phyloP scores from a whole-genome alignment of 2,329 filamentous ascomycete genomes.

The Alternaria arbusti region DNA sequence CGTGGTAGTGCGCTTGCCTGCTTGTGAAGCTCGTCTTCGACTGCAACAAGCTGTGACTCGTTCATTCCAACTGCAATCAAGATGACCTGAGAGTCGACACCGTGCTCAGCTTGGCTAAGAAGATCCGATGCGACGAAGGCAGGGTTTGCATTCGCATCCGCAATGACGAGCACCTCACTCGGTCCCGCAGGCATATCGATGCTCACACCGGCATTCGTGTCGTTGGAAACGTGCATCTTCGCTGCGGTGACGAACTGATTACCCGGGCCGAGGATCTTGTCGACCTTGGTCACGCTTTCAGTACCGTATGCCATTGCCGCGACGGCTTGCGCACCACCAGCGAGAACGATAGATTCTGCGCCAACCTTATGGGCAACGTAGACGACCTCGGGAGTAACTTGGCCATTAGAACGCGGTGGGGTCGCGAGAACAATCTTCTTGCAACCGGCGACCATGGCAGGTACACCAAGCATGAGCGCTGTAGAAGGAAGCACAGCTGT shows the following conservation, averaged over 20 bases:
- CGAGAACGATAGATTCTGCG: conserved; percentile 93
- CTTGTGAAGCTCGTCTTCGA: conserved; percentile 87
- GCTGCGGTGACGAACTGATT: conserved; percentile 99
- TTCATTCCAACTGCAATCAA: conserved; percentile 82
- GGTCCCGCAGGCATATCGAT: conserved; percentile 99
- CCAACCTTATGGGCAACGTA: conserved; percentile 97
- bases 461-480: conserved; percentile 96
- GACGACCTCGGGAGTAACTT: conserved; percentile 93
- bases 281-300: conserved; percentile 91
- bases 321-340: conserved; percentile 92
- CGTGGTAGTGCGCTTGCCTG: conserved; percentile 88
- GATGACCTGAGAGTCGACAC: conserved; percentile 93
- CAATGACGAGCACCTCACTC: conserved; percentile 94
- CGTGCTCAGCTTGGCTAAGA: conserved; percentile 94
- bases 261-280: conserved; percentile 97
- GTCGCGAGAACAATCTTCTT: conserved; percentile 93
- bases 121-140: conserved; percentile 96
- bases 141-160: conserved; percentile 85
- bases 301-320: conserved; percentile 98
- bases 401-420: conserved; percentile 86
- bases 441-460: conserved; percentile 96
- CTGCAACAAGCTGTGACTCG: conserved; percentile 75
- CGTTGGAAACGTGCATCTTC: conserved; percentile 98
- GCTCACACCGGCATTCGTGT: conserved; percentile 91
- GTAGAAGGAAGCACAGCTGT: conserved; percentile 97